phyloP scores from a whole-genome alignment of 1,139 yeast genomes.

The Yamadazyma atlantica region DNA sequence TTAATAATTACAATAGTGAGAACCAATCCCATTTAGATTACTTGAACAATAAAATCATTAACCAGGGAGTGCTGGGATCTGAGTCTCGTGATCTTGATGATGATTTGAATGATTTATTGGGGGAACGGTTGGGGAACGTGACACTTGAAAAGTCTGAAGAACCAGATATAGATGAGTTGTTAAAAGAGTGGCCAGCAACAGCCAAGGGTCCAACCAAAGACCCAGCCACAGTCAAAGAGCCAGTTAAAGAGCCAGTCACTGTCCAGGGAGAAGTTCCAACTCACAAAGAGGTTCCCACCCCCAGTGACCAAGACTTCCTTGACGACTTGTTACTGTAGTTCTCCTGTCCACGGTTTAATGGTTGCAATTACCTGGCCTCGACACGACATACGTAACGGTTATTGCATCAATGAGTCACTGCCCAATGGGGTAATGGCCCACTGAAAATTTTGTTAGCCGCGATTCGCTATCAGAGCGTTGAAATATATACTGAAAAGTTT shows the following conservation, averaged over 20 bases:
- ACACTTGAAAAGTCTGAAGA: too few relatives aligned
- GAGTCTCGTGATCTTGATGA: slow-evolving; percentile 8
- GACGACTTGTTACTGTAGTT: slow-evolving; percentile 20
- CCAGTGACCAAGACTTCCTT: slow-evolving; percentile 18
- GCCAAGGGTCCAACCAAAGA: too few relatives aligned
- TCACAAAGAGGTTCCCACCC: too few relatives aligned
- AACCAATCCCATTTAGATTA: slow-evolving; percentile 26
- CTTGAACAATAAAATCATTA: slow-evolving; percentile 26
- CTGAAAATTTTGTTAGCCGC: slow-evolving; percentile 33
- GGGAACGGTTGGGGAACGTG: too few relatives aligned
- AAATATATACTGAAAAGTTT: slow-evolving; percentile 6
- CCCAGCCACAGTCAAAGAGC: too few relatives aligned
- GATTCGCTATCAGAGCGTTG: slow-evolving; percentile 32
- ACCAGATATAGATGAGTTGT: not conserved
- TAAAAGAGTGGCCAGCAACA: not conserved
- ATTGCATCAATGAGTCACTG: slow-evolving; percentile 18
- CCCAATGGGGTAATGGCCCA: slow-evolving; percentile 33
- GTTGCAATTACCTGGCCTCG: too few relatives aligned
- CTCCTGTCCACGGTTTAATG: too few relatives aligned
- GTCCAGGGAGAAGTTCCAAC: too few relatives aligned
- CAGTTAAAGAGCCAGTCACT: too few relatives aligned
- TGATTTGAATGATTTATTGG: slow-evolving; percentile 19
- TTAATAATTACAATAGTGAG: slow-evolving; percentile 31
- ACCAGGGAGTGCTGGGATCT: slow-evolving; percentile 5
- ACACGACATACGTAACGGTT: slow-evolving; percentile 1